Conservation (phyloP, 2,329 filamentous ascomycete genomes). For the Nannizziopsis arthrosporioides region DNA sequence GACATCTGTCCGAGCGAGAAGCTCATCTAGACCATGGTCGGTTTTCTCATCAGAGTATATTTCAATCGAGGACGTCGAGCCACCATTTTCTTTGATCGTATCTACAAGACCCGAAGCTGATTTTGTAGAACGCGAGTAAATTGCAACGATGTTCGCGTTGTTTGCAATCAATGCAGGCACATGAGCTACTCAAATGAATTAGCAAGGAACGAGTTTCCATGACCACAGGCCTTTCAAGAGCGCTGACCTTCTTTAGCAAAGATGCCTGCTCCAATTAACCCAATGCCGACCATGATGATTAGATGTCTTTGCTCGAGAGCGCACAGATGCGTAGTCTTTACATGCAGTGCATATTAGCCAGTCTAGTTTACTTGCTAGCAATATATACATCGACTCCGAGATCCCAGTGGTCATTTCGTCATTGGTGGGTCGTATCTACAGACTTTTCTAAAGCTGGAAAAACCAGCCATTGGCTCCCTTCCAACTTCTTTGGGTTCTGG, state of each 20-base stretch:
- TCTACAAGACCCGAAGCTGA: slow-evolving; percentile 39
- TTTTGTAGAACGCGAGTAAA: slow-evolving; percentile 47
- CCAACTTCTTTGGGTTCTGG: too few relatives aligned
- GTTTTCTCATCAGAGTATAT: slow-evolving; percentile 44
- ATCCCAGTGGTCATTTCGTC: too few relatives aligned
- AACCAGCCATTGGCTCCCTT: too few relatives aligned
- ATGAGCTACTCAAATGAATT: slow-evolving; percentile 24
- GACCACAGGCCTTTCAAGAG: background rate
- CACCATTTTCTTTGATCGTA: slow-evolving; percentile 18
- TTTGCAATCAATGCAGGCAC: slow-evolving; percentile 39
- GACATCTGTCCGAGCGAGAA: slow-evolving; percentile 40
- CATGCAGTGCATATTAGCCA: too few relatives aligned
- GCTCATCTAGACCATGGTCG: slow-evolving; percentile 35
- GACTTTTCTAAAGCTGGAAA: too few relatives aligned
- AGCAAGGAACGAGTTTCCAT: background rate
- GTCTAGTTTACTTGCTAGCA: too few relatives aligned
- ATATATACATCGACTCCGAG: too few relatives aligned
- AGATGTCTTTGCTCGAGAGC: too few relatives aligned
- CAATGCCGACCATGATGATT: slow-evolving; percentile 35
- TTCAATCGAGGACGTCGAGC: slow-evolving; percentile 30
- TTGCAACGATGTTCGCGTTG: slow-evolving; percentile 41
- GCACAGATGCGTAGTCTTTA: too few relatives aligned
- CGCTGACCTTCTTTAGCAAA: slow-evolving; percentile 16
- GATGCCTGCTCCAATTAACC: slow-evolving; percentile 42
- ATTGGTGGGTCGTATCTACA: too few relatives aligned